A percentile compares a stretch with the other conserved stretches of the same genome.
Evolutionary conservation across 1,284 basidiomycete genomes (phyloP).

Genomic region (Tylopilus microsporus): DNA sequence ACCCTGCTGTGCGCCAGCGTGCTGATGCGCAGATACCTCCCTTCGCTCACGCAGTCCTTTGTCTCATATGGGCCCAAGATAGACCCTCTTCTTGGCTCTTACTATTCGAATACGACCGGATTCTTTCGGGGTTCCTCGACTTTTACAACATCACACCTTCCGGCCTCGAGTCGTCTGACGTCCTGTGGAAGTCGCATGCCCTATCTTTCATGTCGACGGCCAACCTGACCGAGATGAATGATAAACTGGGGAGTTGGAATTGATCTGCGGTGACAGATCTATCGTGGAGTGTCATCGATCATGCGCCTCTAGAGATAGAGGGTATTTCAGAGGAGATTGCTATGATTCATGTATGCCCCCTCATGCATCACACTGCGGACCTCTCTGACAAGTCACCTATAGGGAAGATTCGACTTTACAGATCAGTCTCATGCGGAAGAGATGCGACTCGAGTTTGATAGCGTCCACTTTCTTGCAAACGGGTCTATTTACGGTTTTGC

Average conservation of each 20-base stretch:
- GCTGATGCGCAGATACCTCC: slow-evolving; percentile 18
- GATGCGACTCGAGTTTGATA: slow-evolving; percentile 39
- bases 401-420: slow-evolving; percentile 31
- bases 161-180: slow-evolving; percentile 33
- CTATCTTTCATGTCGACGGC: slow-evolving; percentile 39
- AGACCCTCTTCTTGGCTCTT: slow-evolving; percentile 22
- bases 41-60: slow-evolving; percentile 21
- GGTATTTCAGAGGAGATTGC: too few species aligned
- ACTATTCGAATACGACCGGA: slow-evolving; percentile 21
- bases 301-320: too few species aligned
- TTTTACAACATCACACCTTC: slow-evolving; percentile 9
- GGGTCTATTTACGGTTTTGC: too few species aligned
- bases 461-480: too few species aligned
- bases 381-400: slow-evolving; percentile 41
- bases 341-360: slow-evolving; percentile 46
- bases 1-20: too few species aligned
- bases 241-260: slow-evolving; percentile 36
- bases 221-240: slow-evolving; percentile 33
- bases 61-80: too few species aligned
- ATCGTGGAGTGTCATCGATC: slow-evolving; percentile 7
- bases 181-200: slow-evolving; percentile 24
- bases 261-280: slow-evolving; percentile 44
- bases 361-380: neutral
- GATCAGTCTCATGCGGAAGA: slow-evolving; percentile 52
- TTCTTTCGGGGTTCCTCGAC: slow-evolving; percentile 3